A percentile compares a stretch with the other conserved stretches of the same genome.
These are phyloP conservation scores for Mrakia blollopis DNA, from an alignment of 768 basidiomycete species.

Conservation along the genomic window DNA sequence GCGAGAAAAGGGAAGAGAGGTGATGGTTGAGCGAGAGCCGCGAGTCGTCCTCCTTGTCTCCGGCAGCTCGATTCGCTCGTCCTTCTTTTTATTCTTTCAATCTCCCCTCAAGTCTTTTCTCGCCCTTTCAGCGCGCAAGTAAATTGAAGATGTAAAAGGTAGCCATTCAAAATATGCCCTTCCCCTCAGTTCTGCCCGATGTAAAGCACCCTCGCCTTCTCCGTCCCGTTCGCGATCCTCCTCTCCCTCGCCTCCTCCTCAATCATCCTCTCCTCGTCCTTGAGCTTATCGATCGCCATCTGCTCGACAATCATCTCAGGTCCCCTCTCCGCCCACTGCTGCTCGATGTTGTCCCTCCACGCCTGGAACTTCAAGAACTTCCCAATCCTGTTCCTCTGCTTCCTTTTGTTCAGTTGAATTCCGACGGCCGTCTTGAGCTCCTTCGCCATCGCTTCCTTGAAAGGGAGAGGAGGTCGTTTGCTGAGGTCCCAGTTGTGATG, in stretches of 20 bases:
- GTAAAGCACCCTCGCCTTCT: too few species aligned
- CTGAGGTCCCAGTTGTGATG: neutral
- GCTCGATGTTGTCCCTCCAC: slow-evolving; percentile 1
- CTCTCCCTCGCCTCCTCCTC: neutral
- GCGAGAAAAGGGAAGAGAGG: neutral
- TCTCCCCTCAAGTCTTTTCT: neutral
- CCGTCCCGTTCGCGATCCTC: neutral
- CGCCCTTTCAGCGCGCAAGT: neutral
- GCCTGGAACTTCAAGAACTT: neutral
- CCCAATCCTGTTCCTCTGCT: neutral
- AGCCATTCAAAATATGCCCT: too few species aligned
- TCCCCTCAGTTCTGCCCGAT: too few species aligned
- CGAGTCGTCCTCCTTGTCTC: neutral
- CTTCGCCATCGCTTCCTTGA: neutral
- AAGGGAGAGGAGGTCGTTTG: neutral
- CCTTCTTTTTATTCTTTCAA: neutral
- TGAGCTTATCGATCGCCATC: neutral
- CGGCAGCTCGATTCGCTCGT: neutral
- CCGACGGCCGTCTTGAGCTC: neutral
- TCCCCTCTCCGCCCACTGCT: neutral
- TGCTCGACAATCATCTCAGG: slow-evolving; percentile 2
- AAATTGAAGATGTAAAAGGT: too few species aligned
- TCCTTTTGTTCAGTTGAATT: neutral
- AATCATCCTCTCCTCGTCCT: neutral
- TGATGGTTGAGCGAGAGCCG: neutral